Conservation (phyloP, 163 green algal species). For the Prototheca wickerhamii region DNA sequence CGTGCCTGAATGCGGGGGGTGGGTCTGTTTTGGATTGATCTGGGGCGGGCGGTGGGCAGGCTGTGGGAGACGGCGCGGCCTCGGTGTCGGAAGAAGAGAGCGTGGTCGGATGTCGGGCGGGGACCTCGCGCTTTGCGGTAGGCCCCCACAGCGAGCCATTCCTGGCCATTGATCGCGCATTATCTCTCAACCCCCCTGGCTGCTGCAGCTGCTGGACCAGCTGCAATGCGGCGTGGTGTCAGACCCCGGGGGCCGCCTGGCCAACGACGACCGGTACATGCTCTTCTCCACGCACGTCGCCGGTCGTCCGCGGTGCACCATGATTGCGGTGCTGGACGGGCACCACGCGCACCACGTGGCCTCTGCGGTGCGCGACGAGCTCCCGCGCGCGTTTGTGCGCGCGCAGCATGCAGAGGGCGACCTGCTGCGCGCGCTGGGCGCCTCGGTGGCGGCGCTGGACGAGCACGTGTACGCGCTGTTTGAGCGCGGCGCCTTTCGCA, state of each 20-base stretch:
- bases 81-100: too few species aligned
- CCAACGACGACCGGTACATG: slow-evolving; percentile 13
- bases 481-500: slow-evolving; percentile 1
- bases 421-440: not conserved
- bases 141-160: too few species aligned
- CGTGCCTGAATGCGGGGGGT: too few species aligned
- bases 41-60: too few species aligned
- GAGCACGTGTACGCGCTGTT: slow-evolving; percentile 16
- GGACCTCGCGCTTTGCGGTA: too few species aligned
- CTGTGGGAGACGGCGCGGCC: too few species aligned
- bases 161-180: too few species aligned
- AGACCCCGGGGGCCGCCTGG: slow-evolving; percentile 2
- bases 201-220: too few species aligned
- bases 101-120: too few species aligned
- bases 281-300: slow-evolving; percentile 8
- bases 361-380: slow-evolving; percentile 8
- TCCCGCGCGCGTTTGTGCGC: slow-evolving; percentile 8
- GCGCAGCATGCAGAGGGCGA: not conserved
- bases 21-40: too few species aligned
- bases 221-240: slow-evolving; percentile 6
- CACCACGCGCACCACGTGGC: slow-evolving; percentile 24
- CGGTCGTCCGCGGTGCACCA: not conserved
- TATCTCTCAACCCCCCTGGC: too few species aligned
- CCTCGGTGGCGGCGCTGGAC: slow-evolving; percentile 16
- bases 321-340: slow-evolving; percentile 25